Base-by-base conservation (phyloP, 345 rosid species). In the Syzygium grande region DNA sequence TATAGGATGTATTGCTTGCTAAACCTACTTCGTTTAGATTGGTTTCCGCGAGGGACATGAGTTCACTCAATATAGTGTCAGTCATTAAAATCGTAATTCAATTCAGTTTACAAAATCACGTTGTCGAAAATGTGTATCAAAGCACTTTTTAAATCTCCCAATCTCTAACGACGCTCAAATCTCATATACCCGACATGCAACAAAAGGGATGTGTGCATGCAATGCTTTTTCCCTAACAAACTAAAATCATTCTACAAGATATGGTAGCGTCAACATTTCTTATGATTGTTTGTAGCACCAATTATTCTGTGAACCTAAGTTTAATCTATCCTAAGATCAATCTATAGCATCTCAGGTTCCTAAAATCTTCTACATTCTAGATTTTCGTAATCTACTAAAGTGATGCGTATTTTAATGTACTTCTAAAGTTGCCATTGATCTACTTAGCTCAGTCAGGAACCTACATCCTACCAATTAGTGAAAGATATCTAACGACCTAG, bases 171-270 rank as follows among this genome's bases (percentile, higher is more conserved):
- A 3, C 1, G 0, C 77, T 65, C 43, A 0, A 30, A 30, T 30
- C 23, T 68, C 46, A 16, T 10, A 16, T 30, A 4, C 79, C 12
- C 12, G 7, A 9, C 3, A 0, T 9, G 3, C 6, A 17, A 0
- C 46, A 9, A 34, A 68, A 7, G 22, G 2, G 79, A 17, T 34
- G 9, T 9, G 46, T 0, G 5, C 17, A 63, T 63, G 41, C 11
- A 29, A 63, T 29, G 22, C 5, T 52, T 29, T 63, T 63, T 63
- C 73, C 34, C 6, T 65, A 65, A 29, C 41, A 29, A 65, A 29
- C 41, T 1, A 65, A 15, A 63, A 65, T 0, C 21, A 15, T 15
- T 30, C 22, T 29, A 29, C 11, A 29, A 65, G 78, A 16, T 15
- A 7, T 15, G 12, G 21, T 68, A 0, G 4, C 46, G 34, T 68